These are phyloP conservation scores for Picochlorum sp. DNA, from an alignment of 139 green algal genomes.

Conservation along the genomic window DNA sequence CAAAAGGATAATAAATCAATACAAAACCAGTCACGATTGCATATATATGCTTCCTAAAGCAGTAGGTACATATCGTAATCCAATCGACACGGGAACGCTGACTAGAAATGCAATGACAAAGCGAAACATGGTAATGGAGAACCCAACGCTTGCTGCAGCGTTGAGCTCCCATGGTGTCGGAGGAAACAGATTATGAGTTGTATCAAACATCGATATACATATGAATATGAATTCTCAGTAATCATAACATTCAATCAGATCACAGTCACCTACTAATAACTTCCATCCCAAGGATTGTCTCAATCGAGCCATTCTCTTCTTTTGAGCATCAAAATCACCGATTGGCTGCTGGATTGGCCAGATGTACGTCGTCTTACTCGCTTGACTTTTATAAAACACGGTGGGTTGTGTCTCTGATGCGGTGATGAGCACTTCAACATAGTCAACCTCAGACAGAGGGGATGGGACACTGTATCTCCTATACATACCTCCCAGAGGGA, in stretches of 20 bases:
- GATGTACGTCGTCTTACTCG: conserved; percentile 64
- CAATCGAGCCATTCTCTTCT: conserved; percentile 46
- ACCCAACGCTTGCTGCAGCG: not conserved
- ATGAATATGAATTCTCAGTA: conserved; percentile 12
- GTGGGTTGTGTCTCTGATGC: not conserved
- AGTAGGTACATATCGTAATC: conserved; percentile 25
- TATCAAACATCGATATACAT: not conserved
- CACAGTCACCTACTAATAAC: conserved; percentile 49
- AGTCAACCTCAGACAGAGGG: not conserved
- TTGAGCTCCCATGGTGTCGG: conserved; percentile 22
- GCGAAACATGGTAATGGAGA: conserved; percentile 38
- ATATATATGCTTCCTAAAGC: conserved; percentile 59
- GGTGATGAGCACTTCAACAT: not conserved
- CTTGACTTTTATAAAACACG: conserved; percentile 44
- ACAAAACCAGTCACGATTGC: conserved; percentile 41
- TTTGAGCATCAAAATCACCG: conserved; percentile 54
- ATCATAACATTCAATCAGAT: conserved; percentile 67
- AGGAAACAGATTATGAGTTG: not conserved
- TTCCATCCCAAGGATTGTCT: conserved; percentile 50
- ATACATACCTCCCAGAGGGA: not conserved
- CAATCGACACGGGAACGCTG: conserved; percentile 24
- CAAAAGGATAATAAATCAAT: conserved; percentile 75
- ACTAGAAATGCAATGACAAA: conserved; percentile 46
- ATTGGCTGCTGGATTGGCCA: conserved; percentile 67
- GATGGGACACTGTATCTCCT: conserved; percentile 3